Percentiles rank a stretch among this genome's conserved stretches.
phyloP scores from a whole-genome alignment of 345 rosid genomes.

The Ailanthus altissimus region DNA sequence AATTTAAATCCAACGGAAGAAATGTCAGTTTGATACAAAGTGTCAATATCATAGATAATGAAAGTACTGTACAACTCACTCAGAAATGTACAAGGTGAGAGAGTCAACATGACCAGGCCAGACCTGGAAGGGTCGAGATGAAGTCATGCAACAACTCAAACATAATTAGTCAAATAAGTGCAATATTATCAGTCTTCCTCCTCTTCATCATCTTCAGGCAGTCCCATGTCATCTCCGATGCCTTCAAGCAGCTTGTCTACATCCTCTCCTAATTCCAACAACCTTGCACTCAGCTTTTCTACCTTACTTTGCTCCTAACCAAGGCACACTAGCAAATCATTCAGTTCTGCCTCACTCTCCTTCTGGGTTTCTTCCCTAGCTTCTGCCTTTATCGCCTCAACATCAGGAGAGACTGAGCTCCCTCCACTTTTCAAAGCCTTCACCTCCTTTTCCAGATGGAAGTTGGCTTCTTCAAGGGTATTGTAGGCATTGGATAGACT shows the following conservation, averaged over 20 bases:
- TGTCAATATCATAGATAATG: not conserved
- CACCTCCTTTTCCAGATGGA: constrained; percentile 75
- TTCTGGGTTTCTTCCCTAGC: constrained; percentile 95
- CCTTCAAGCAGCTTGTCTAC: constrained; percentile 84
- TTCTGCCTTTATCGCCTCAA: constrained; percentile 70
- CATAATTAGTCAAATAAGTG: not conserved
- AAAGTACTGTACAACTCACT: constrained; percentile 30
- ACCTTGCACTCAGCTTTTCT: constrained; percentile 71
- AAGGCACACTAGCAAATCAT: constrained; percentile 91
- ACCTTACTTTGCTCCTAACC: constrained; percentile 98
- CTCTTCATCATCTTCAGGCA: constrained; percentile 69
- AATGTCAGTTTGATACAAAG: constrained; percentile 15
- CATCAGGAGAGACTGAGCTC: constrained; percentile 40
- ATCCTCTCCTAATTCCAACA: constrained; percentile 84
- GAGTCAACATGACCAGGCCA: constrained; percentile 2
- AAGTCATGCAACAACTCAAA: not conserved
- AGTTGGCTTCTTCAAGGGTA: constrained; percentile 78
- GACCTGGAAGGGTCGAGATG: not conserved
- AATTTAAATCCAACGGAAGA: constrained; percentile 24
- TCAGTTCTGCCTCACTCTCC: constrained; percentile 93
- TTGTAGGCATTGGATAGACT: constrained; percentile 91
- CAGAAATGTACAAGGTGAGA: constrained; percentile 30
- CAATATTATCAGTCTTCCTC: constrained; percentile 46
- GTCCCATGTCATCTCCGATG: constrained; percentile 76
- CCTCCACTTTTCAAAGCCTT: constrained; percentile 72